Evolutionary conservation across 805 yeast species (phyloP), one percentile per base, ranked within the genome.

Genomic region (Phaffomyces thermotolerans): DNA sequence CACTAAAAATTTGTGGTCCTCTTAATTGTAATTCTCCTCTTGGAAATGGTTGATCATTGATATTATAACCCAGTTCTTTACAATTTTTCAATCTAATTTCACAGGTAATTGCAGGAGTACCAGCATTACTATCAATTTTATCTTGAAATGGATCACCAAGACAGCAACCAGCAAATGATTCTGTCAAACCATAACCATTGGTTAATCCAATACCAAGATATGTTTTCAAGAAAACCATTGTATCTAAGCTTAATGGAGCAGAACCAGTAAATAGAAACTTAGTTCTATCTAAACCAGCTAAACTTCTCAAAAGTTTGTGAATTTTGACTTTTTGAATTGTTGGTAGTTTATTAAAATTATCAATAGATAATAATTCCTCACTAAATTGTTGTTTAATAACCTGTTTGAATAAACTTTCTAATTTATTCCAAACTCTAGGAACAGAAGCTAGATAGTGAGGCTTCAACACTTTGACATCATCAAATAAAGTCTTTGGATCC

Each of bases 161-260:
- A 62, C 56, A 65, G 36, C 73, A 51, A 8, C 85, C 87, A 3
- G 84, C 83, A 65, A 77, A 76, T 3, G 81, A 67, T 62, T 83
- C 91, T 1, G 89, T 81, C 37, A 77, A 66, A 2, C 90, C 90
- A 61, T 82, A 84, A 8, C 87, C 90, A 34, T 53, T 50, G 57
- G 79, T 50, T 37, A 74, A 52, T 14, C 72, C 66, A 35, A 73
- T 56, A 44, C 74, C 76, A 32, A 84, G 66, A 0, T 77, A 65
- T 12, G 78, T 77, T 54, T 74, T 74, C 50, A 84, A 60, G 58
- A 79, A 83, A 48, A 67, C 66, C 36, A 81, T 66, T 0, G 86
- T 78, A 37, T 73, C 79, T 7, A 71, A 67, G 14, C 82, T 70
- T 46, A 84, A 68, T 17, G 93, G 91, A 2, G 91, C 91, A 35